These are phyloP conservation scores for Wallacemonas sp. DNA, from an alignment of 208 protist genomes.

Conservation along the genomic window DNA sequence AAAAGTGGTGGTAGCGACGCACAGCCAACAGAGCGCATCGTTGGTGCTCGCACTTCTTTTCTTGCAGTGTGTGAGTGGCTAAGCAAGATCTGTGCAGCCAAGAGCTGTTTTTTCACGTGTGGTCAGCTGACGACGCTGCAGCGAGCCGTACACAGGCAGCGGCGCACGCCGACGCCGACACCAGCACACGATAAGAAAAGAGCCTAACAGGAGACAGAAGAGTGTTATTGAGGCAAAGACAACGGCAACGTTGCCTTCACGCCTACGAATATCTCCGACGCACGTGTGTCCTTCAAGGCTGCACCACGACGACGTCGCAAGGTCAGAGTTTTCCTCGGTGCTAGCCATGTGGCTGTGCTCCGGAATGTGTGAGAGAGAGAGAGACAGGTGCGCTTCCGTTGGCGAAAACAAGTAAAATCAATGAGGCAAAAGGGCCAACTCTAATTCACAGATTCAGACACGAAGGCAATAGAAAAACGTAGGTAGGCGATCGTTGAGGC, in stretches of 20 bases:
- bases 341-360: not conserved
- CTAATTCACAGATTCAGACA: too few relatives aligned
- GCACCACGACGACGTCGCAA: slow-evolving; percentile 1
- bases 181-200: slow-evolving; percentile 13
- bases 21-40: too few relatives aligned
- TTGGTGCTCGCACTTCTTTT: not conserved
- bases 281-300: slow-evolving; percentile 6
- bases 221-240: slow-evolving; percentile 37
- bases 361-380: too few relatives aligned
- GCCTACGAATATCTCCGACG: slow-evolving; percentile 22
- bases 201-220: slow-evolving; percentile 24
- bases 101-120: not conserved
- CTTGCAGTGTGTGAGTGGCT: not conserved
- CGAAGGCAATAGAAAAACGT: too few relatives aligned
- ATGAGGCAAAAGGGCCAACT: too few relatives aligned
- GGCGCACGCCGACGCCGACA: slow-evolving; percentile 17
- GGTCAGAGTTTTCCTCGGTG: too few relatives aligned
- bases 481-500: too few relatives aligned
- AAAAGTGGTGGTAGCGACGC: too few relatives aligned
- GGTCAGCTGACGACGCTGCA: slow-evolving; percentile 15
- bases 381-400: too few relatives aligned
- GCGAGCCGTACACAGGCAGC: slow-evolving; percentile 20
- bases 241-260: slow-evolving; percentile 30
- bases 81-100: not conserved
- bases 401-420: too few relatives aligned